Evolutionary conservation across 129 eudicot species (phyloP), one percentile per base, ranked within the genome.

Genomic region (Saussurea involucrata): DNA sequence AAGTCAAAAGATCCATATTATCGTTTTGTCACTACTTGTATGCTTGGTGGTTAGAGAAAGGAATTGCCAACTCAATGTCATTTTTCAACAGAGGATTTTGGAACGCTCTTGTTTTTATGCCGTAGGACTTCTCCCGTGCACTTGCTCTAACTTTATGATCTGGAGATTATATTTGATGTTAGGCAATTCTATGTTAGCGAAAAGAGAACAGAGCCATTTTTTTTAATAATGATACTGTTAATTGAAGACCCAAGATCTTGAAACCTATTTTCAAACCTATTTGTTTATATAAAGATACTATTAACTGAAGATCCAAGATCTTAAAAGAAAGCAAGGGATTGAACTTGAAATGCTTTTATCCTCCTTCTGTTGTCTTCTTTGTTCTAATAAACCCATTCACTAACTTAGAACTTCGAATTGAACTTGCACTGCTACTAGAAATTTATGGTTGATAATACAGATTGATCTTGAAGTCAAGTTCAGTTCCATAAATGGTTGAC

Each of bases 101-200:
- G 65, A 76, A 66, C 66, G 33, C 73, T 46, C 21, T 25, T 65
- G 22, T 66, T 17, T 64, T 36, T 46, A 37, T 75, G 63, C 44
- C 66, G 13, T 46, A 31, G 33, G 74, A 18, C 46, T 28, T 63
- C 3, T 24, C 20, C 24, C 34, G 55, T 71, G 53, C 22, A 29
- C 18, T 31, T 32, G 67, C 77, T 53, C n/a, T 24, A 18, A 24
- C 74, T 40, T 36, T 42, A 27, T 33, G 28, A 32, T 33, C 17
- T 67, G 49, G 12, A 53, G 61, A n/a, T 53, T 53, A 53, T 53
- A 53, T 53, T 9, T 53, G 6, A 76, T 27, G 32, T 28, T 66
- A 76, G 21, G 42, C 63, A 42, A 64, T 64, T 75, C 9, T n/a
- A 28, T 49, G 66, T 31, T 49, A 53, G 66, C 53, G 44, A 49